Evolutionary conservation across 805 yeast species (phyloP), one percentile per base, ranked within the genome.

Genomic region (Spathaspora hagerdaliae): DNA sequence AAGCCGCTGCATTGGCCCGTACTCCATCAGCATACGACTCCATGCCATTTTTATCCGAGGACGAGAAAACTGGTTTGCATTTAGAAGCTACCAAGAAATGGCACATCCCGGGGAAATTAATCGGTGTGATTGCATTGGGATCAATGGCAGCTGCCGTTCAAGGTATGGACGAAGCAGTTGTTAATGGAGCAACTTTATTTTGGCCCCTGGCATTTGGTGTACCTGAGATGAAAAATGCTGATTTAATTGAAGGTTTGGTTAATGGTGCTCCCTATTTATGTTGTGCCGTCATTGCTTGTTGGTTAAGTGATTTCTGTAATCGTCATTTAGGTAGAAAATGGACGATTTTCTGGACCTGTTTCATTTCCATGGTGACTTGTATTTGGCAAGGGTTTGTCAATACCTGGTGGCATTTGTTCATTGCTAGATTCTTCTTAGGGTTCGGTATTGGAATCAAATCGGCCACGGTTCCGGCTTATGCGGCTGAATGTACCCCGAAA

Each of bases 81-180:
- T 49, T 57, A 24, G 85, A 59, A 69, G 77, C 56, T 54, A 69
- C 61, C n/a, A 56, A 63, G 35, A 67, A 57, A 44, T 71, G 74
- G 73, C 67, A 67, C 44, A 74, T 77, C 26, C 81, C 77, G 68
- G 19, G 55, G 8, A 78, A 73, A 47, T 67, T 84, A 53, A 60
- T 77, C 49, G 78, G 69, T 48, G 74, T 78, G 15, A 75, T 79
- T 61, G 75, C 82, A 7, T 64, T 81, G 55, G 81, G 85, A 39
- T 82, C 87, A 2, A 68, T 82, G 71, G 81, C 86, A 43, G 84
- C 86, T 4, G 82, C 85, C 5, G 85, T 82, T 36, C 89, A 83
- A 58, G 89, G 89, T 43, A 81, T 81, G 86, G 89, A 83, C 59
- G 86, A 83, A 59, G 76, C 87, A 6, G 87, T 82, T 8, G 67